Evolutionary conservation across 169 alveolate genomes (phyloP).

Genomic region (Plasmodium fragile): DNA sequence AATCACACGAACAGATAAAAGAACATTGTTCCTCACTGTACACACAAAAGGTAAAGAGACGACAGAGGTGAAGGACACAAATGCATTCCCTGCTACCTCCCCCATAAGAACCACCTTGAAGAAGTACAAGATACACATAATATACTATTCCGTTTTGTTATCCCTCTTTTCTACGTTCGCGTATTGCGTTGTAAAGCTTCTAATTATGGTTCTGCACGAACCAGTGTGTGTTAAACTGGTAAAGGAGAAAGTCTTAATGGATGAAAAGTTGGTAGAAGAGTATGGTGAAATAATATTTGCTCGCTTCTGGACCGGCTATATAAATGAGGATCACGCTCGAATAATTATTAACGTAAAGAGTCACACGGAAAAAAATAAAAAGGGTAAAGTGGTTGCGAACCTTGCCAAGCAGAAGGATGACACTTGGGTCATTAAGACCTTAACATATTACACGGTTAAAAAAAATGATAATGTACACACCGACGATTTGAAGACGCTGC

Average conservation of each 20-base stretch:
- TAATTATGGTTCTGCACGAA: constrained; percentile 37
- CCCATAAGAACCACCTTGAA: not conserved
- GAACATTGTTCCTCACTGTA: not conserved
- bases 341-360: constrained; percentile 37
- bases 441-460: constrained; percentile 60
- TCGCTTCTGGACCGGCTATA: constrained; percentile 45
- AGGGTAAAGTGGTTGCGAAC: constrained; percentile 43
- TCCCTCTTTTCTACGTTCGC: constrained; percentile 33
- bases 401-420: constrained; percentile 36
- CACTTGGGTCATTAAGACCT: constrained; percentile 48
- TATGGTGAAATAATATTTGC: constrained; percentile 40
- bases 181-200: constrained; percentile 21
- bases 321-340: constrained; percentile 36
- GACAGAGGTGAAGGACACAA: not conserved
- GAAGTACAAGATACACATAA: constrained; percentile 19
- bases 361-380: constrained; percentile 14
- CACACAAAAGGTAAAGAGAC: not conserved
- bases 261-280: constrained; percentile 35
- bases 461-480: constrained; percentile 54
- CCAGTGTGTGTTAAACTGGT: constrained; percentile 33
- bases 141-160: constrained; percentile 18
- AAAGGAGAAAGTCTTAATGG: constrained; percentile 50
- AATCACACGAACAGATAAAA: not conserved
- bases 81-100: not conserved
- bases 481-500: constrained; percentile 55